A percentile compares a stretch with the other conserved stretches of the same genome.
Evolutionary conservation across 2,329 filamentous ascomycete species (phyloP).

Genomic region (Juglanconis juglandina): DNA sequence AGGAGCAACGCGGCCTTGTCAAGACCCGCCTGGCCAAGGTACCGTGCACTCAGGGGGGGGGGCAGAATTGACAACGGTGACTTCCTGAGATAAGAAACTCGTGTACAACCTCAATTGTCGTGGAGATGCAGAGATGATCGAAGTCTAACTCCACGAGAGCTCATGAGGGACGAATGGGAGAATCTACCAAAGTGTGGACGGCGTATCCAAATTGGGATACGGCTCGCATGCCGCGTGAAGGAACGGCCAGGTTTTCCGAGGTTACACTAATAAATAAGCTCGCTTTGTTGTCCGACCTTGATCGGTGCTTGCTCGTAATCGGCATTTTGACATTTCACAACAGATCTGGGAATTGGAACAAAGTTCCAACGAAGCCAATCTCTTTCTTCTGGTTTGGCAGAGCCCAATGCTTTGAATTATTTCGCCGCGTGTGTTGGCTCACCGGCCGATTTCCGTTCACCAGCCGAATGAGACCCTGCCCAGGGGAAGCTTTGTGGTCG

Average conservation of each 20-base stretch:
- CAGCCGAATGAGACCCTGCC: not conserved
- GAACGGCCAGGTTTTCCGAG: not conserved
- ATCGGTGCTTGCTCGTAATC: not conserved
- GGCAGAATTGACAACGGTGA: slow-evolving; percentile 9
- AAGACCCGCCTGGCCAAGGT: not conserved
- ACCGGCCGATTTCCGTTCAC: not conserved
- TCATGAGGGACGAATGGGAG: not conserved
- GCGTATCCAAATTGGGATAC: slow-evolving; percentile 3
- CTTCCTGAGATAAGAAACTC: slow-evolving; percentile 4
- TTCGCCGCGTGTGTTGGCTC: not conserved
- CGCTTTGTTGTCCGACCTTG: not conserved
- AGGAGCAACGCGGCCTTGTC: not conserved
- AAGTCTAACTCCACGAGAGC: not conserved
- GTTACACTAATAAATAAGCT: slow-evolving; percentile 4
- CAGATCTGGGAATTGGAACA: not conserved
- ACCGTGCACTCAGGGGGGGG: slow-evolving; percentile 13
- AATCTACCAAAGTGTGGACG: not conserved
- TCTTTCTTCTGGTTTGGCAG: not conserved
- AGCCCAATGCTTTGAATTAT: not conserved
- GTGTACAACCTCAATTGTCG: not conserved
- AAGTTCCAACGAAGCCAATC: not conserved
- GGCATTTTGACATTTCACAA: not conserved
- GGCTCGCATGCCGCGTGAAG: not conserved
- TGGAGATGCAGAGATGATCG: slow-evolving; percentile 3
- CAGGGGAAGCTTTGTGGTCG: not conserved